Percentiles rank a stretch among this genome's conserved stretches.
These are phyloP conservation scores for Trichophyton simii DNA, from an alignment of 2,329 filamentous ascomycete genomes.

Conservation along the genomic window DNA sequence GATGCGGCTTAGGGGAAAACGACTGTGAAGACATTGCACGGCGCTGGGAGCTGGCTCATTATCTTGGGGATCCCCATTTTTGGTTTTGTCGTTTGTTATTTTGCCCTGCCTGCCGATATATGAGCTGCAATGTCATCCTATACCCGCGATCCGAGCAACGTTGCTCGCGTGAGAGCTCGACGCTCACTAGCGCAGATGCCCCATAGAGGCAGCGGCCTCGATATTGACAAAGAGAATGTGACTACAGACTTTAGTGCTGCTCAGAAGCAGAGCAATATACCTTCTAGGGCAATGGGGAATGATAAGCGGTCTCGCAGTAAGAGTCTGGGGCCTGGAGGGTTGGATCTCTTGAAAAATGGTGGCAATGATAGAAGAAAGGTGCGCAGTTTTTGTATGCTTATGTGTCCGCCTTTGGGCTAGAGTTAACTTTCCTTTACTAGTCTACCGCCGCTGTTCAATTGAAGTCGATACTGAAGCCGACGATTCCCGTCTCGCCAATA, in stretches of 20 bases:
- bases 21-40: background rate
- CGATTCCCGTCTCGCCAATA: constrained; percentile 53
- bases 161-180: constrained; percentile 37
- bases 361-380: constrained; percentile 72
- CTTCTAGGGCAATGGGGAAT: constrained; percentile 22
- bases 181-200: constrained; percentile 59
- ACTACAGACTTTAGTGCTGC: constrained; percentile 51
- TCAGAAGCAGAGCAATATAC: constrained; percentile 13
- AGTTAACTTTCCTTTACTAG: constrained; percentile 19
- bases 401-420: background rate
- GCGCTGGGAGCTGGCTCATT: background rate
- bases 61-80: background rate
- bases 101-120: background rate
- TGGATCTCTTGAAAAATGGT: constrained; percentile 66
- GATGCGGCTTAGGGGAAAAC: background rate
- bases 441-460: constrained; percentile 32
- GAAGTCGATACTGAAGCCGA: constrained; percentile 70
- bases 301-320: constrained; percentile 74
- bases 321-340: constrained; percentile 82
- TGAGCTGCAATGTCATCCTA: constrained; percentile 4
- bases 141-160: constrained; percentile 7
- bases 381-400: constrained; percentile 20
- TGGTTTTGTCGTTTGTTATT: background rate
- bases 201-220: constrained; percentile 34
- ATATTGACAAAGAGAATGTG: constrained; percentile 64